A percentile compares a stretch with the other conserved stretches of the same genome.
Evolutionary conservation across 495 filamentous ascomycete genomes (phyloP).

Genomic region (Penicillium nucicola): DNA sequence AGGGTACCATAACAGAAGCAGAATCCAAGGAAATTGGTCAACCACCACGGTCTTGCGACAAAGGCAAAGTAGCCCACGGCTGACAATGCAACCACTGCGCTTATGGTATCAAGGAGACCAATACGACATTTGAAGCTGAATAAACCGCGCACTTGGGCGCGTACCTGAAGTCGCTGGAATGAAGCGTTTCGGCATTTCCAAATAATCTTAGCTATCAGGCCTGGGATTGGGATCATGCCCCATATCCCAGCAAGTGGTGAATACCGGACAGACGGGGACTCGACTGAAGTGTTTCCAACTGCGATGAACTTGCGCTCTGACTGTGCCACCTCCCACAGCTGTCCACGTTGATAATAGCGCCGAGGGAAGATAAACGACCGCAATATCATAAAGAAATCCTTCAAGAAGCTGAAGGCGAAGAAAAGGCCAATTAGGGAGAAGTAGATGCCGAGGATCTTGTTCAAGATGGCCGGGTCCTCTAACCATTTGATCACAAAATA

Average conservation of each 20-base stretch:
- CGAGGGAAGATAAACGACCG: constrained; percentile 72
- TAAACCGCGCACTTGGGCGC: constrained; percentile 41
- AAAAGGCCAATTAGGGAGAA: constrained; percentile 77
- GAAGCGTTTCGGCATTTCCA: constrained; percentile 48
- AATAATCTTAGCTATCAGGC: constrained; percentile 23
- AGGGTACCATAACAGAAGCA: constrained; percentile 80
- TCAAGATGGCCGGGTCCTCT: constrained; percentile 75
- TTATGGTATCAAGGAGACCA: constrained; percentile 55
- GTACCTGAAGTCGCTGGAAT: constrained; percentile 47
- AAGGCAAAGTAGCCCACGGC: constrained; percentile 68
- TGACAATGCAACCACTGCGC: constrained; percentile 54
- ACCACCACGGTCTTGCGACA: constrained; percentile 67
- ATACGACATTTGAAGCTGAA: constrained; percentile 43
- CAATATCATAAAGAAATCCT: constrained; percentile 61
- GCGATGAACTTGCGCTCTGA: constrained; percentile 29
- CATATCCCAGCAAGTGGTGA: constrained; percentile 56
- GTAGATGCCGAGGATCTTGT: constrained; percentile 81
- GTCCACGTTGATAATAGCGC: constrained; percentile 35
- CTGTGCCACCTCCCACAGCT: constrained; percentile 36
- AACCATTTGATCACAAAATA: constrained; percentile 91
- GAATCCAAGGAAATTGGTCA: constrained; percentile 86
- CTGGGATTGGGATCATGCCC: constrained; percentile 40
- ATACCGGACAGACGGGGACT: constrained; percentile 14
- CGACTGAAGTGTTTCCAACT: constrained; percentile 4
- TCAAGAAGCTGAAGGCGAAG: constrained; percentile 64